Conservation (phyloP, 495 filamentous ascomycete species). For the Aspergillus affinis region DNA sequence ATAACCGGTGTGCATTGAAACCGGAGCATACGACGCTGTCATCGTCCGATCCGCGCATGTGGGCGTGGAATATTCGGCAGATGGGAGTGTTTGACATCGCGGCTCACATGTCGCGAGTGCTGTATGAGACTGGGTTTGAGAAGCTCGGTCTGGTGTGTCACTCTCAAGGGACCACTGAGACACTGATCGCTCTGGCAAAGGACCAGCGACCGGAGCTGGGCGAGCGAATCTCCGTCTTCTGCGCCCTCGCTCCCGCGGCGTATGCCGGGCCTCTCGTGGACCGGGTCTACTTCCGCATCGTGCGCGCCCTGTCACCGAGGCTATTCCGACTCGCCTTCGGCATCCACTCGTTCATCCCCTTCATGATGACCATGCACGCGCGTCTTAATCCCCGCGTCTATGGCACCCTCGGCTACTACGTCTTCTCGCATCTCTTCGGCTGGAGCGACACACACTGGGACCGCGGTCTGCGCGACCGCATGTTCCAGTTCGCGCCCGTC, state of each 20-base stretch:
- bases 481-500: slow-evolving; percentile 91
- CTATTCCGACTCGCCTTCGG: slow-evolving; percentile 85
- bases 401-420: slow-evolving; percentile 82
- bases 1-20: slow-evolving; percentile 85
- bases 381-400: slow-evolving; percentile 66
- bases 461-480: slow-evolving; percentile 69
- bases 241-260: slow-evolving; percentile 85
- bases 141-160: slow-evolving; percentile 85
- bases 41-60: slow-evolving; percentile 85
- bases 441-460: slow-evolving; percentile 92
- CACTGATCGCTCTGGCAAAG: slow-evolving; percentile 86
- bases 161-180: slow-evolving; percentile 89
- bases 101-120: slow-evolving; percentile 78
- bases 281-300: slow-evolving; percentile 90
- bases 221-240: slow-evolving; percentile 83
- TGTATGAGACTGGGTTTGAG: slow-evolving; percentile 78
- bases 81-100: slow-evolving; percentile 92
- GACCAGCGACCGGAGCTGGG: slow-evolving; percentile 90
- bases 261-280: slow-evolving; percentile 87
- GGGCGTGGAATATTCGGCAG: slow-evolving; percentile 94
- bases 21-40: slow-evolving; percentile 72
- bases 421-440: slow-evolving; percentile 87
- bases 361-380: slow-evolving; percentile 86
- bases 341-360: slow-evolving; percentile 90
- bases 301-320: slow-evolving; percentile 71